Conservation (phyloP, 768 basidiomycete species). For the Tylopilus intermedius region DNA sequence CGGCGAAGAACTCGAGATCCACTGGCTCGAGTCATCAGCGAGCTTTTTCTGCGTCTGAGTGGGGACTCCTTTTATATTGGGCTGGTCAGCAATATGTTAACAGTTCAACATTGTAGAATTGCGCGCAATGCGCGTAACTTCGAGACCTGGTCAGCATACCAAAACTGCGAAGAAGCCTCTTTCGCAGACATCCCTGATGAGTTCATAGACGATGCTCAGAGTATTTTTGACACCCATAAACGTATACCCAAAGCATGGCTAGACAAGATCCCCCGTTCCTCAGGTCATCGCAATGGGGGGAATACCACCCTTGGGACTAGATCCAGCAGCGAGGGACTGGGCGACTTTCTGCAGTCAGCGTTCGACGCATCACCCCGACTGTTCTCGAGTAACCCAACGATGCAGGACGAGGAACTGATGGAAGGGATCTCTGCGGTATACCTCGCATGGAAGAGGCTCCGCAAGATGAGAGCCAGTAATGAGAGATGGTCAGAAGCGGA, state of each 20-base stretch:
- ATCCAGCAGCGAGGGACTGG: constrained; percentile 11
- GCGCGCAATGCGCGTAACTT: constrained; percentile 45
- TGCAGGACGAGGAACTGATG: constrained; percentile 24
- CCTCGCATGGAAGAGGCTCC: constrained; percentile 42
- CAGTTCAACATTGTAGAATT: constrained; percentile 32
- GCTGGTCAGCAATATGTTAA: constrained; percentile 1
- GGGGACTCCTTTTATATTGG: constrained; percentile 8
- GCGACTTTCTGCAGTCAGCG: constrained; percentile 30
- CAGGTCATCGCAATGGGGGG: not conserved
- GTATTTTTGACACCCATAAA: constrained; percentile 36
- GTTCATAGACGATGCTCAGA: constrained; percentile 32
- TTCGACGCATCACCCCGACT: constrained; percentile 33
- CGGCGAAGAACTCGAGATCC: constrained; percentile 9
- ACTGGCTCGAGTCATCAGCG: constrained; percentile 26
- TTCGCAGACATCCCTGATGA: constrained; percentile 41
- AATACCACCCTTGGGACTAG: not conserved
- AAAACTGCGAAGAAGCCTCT: constrained; percentile 47
- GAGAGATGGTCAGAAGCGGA: constrained; percentile 53
- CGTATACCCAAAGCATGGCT: constrained; percentile 41
- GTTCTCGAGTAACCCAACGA: constrained; percentile 31
- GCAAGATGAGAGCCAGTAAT: constrained; percentile 39
- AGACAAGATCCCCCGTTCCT: constrained; percentile 30
- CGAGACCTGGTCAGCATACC: constrained; percentile 27
- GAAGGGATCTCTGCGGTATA: constrained; percentile 40
- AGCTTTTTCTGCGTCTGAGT: constrained; percentile 47